phyloP scores from a whole-genome alignment of 2,329 filamentous ascomycete species.

The Botrytis fragariae region DNA sequence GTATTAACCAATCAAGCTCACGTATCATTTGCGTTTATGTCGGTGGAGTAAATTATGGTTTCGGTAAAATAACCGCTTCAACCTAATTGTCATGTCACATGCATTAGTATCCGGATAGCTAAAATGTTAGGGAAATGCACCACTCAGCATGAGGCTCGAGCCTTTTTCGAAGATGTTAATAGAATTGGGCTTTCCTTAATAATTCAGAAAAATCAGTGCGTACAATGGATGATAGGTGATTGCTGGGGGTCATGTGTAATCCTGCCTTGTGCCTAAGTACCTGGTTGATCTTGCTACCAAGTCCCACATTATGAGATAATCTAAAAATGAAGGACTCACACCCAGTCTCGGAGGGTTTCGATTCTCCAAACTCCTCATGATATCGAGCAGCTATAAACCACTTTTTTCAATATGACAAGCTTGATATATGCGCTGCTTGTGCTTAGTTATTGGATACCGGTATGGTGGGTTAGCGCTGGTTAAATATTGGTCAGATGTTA shows the following conservation, averaged over 20 bases:
- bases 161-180: background rate
- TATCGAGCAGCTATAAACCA: no score
- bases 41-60: background rate
- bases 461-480: background rate
- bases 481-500: background rate
- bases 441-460: background rate
- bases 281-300: no score
- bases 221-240: background rate
- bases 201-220: background rate
- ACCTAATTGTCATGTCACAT: background rate
- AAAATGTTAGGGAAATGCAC: background rate
- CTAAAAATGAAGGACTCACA: no score
- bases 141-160: conserved; percentile 1
- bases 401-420: background rate
- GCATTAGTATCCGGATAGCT: background rate
- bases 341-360: no score
- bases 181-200: background rate
- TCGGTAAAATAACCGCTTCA: background rate
- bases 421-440: background rate
- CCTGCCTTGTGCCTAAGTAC: no score
- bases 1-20: background rate
- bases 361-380: no score
- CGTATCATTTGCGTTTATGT: background rate
- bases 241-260: no score
- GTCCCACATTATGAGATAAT: no score